Evolutionary conservation across 2,329 filamentous ascomycete genomes (phyloP).

Genomic region (Venturia oleaginea): DNA sequence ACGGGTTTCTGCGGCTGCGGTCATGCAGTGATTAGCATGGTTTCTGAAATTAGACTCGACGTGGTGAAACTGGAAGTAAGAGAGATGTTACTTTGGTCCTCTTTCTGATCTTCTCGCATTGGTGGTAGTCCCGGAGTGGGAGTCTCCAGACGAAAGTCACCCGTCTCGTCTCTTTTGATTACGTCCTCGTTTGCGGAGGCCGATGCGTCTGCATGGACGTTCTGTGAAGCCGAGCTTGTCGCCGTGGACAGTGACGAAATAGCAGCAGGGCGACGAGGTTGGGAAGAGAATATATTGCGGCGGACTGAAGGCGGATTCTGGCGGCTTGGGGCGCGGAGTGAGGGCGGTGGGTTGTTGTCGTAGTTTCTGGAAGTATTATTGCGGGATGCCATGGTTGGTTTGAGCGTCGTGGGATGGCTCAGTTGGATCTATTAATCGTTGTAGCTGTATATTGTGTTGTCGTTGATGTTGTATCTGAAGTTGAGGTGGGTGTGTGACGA

Average conservation of each 20-base stretch:
- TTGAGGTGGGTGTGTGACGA: background rate
- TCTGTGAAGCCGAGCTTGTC: background rate
- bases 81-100: conserved; percentile 15
- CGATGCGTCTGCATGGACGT: background rate
- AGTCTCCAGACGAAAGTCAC: conserved; percentile 8
- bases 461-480: background rate
- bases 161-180: conserved; percentile 19
- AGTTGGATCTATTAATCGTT: too few species aligned
- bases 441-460: background rate
- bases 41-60: background rate
- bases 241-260: background rate
- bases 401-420: background rate
- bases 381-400: background rate
- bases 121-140: background rate
- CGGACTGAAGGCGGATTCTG: background rate
- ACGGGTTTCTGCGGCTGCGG: conserved; percentile 25
- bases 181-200: conserved; percentile 17
- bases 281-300: background rate
- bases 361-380: background rate
- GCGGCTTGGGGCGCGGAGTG: background rate
- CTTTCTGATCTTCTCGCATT: conserved; percentile 23
- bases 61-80: background rate
- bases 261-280: background rate
- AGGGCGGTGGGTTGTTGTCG: background rate
- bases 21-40: background rate